Percentiles rank a stretch among this genome's conserved stretches.
Evolutionary conservation across 192 early-diverging fungal genomes (phyloP).

Genomic region (Podochytrium sp.): DNA sequence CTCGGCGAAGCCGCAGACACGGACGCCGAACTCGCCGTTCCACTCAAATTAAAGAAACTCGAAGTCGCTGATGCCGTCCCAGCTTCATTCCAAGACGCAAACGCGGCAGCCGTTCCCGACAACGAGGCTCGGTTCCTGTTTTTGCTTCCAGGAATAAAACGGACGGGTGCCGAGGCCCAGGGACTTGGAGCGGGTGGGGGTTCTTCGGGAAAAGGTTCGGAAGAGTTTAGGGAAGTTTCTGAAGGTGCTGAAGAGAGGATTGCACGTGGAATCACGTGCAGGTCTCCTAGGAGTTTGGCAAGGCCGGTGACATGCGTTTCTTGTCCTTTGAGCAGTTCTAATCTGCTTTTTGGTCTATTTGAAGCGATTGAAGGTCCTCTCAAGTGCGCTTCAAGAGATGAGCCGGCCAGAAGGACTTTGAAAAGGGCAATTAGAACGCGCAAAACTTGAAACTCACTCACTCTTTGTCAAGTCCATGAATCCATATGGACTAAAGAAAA

Average conservation of each 20-base stretch:
- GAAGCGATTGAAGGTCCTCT: slow-evolving; percentile 7
- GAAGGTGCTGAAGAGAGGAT: neutral
- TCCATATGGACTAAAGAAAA: slow-evolving; percentile 23
- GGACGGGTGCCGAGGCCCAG: slow-evolving; percentile 13
- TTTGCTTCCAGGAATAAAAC: slow-evolving; percentile 15
- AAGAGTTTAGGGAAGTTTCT: neutral
- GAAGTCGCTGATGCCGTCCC: neutral
- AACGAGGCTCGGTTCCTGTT: neutral
- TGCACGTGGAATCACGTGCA: neutral
- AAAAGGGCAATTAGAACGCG: neutral
- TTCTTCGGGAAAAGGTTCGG: neutral
- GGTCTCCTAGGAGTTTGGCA: slow-evolving; percentile 11
- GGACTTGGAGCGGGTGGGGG: slow-evolving; percentile 20
- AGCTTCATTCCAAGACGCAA: neutral
- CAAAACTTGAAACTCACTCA: neutral
- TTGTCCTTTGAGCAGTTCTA: neutral
- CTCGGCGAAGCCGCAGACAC: too few relatives aligned
- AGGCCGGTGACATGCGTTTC: neutral
- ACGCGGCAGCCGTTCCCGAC: neutral
- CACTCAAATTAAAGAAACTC: neutral
- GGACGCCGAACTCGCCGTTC: too few relatives aligned
- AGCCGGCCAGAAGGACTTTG: slow-evolving; percentile 15
- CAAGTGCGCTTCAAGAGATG: slow-evolving; percentile 2
- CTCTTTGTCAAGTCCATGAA: slow-evolving; percentile 20
- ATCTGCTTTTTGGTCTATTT: slow-evolving; percentile 5